These are phyloP conservation scores for Colletotrichum sp. DNA, from an alignment of 2,329 filamentous ascomycete species.

Conservation along the genomic window DNA sequence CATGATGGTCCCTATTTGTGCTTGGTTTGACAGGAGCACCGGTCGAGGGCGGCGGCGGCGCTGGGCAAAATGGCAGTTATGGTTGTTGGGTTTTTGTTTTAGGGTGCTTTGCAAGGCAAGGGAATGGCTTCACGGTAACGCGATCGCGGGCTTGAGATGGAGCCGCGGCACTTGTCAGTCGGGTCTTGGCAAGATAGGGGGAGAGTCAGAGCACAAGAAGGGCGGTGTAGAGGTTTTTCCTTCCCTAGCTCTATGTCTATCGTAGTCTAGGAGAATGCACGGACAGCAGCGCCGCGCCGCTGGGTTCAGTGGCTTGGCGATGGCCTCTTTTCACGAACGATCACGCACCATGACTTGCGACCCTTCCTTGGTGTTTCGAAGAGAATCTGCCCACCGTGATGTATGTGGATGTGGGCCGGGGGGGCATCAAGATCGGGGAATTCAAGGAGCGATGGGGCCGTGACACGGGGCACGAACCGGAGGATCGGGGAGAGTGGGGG, in stretches of 20 bases:
- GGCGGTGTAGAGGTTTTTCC: background rate
- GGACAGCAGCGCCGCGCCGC: background rate
- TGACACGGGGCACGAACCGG: background rate
- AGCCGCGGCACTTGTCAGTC: background rate
- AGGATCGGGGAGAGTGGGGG: background rate
- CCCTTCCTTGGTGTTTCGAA: background rate
- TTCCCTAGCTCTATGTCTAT: background rate
- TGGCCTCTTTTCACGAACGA: background rate
- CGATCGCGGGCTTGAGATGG: background rate
- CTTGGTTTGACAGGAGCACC: background rate
- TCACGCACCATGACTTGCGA: background rate
- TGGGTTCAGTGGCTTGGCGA: background rate
- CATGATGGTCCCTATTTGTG: background rate
- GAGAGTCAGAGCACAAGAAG: background rate
- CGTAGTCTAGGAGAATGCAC: background rate
- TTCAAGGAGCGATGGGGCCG: background rate
- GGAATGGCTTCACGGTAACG: background rate
- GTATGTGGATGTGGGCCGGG: background rate
- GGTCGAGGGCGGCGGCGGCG: background rate
- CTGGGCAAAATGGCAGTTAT: background rate
- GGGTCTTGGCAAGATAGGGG: background rate
- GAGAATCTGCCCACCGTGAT: background rate
- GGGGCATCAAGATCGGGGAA: background rate
- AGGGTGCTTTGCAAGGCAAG: background rate
- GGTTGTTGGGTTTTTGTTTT: background rate